Evolutionary conservation across 495 filamentous ascomycete species (phyloP).

Genomic region (Penicillium paxilli): DNA sequence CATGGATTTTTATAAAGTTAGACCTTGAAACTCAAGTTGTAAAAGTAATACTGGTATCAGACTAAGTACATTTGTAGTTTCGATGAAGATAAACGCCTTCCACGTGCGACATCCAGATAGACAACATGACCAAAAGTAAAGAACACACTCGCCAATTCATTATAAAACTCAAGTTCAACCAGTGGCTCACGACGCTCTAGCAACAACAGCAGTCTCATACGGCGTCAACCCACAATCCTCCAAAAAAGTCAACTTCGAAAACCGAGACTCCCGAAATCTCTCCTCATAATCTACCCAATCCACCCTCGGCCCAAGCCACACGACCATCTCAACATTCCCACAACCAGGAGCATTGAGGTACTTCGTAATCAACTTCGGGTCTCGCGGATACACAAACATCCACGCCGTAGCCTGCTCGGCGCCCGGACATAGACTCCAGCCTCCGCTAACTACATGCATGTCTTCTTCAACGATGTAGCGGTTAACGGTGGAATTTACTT

Average conservation of each 20-base stretch:
- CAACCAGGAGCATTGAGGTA: constrained; percentile 39
- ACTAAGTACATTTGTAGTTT: no score
- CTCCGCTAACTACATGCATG: constrained; percentile 43
- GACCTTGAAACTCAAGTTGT: background rate
- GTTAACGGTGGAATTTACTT: constrained; percentile 45
- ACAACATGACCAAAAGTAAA: background rate
- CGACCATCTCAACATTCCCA: constrained; percentile 29
- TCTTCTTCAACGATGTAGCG: constrained; percentile 44
- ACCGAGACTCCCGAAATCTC: constrained; percentile 20
- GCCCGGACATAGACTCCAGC: constrained; percentile 36
- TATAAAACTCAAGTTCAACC: background rate
- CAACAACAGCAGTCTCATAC: constrained; percentile 35
- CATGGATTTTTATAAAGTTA: background rate
- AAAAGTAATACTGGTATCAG: background rate
- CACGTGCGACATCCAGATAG: background rate
- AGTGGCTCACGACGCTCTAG: constrained; percentile 2
- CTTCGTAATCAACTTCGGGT: constrained; percentile 40
- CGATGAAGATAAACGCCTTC: background rate
- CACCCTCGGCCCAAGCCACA: constrained; percentile 52
- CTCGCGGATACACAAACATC: constrained; percentile 60
- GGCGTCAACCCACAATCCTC: constrained; percentile 31
- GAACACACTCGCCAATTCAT: background rate
- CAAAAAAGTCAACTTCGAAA: constrained; percentile 20
- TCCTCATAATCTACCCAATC: constrained; percentile 49
- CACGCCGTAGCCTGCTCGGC: constrained; percentile 42